Conservation (phyloP, 176 grass and related monocot species). For the Oryza meridionalis region DNA sequence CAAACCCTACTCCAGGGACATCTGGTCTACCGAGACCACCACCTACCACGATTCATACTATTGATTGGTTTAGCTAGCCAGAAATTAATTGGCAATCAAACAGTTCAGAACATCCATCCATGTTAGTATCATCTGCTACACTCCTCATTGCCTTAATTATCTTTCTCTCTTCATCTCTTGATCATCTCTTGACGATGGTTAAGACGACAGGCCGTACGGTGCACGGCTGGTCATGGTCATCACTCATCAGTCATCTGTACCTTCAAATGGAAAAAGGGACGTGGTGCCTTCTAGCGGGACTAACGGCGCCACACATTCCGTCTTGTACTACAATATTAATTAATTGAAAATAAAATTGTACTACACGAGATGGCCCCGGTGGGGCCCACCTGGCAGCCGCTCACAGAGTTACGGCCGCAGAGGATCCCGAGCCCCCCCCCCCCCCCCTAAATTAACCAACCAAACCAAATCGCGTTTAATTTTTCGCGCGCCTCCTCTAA, state of each 20-base stretch:
- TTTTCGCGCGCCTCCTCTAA: conserved; percentile 9
- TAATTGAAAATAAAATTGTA: not conserved
- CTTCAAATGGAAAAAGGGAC: too few species aligned
- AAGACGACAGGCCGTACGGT: not conserved
- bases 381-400: not conserved
- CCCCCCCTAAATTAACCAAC: not conserved
- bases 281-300: too few species aligned
- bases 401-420: not conserved
- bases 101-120: not conserved
- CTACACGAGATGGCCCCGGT: too few species aligned
- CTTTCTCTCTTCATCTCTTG: too few species aligned
- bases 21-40: not conserved
- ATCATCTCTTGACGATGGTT: not conserved
- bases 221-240: not conserved
- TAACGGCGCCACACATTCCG: not conserved
- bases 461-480: not conserved
- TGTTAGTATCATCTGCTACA: not conserved
- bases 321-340: not conserved
- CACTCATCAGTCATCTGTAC: too few species aligned
- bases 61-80: conserved; percentile 28
- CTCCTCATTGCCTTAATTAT: not conserved
- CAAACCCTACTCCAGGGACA: not conserved
- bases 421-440: conserved; percentile 4
- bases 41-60: not conserved
- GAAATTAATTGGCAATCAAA: not conserved